Percentiles rank a stretch among this genome's conserved stretches.
phyloP scores from a whole-genome alignment of 2,329 filamentous ascomycete species.

The Fusarium temperatum region DNA sequence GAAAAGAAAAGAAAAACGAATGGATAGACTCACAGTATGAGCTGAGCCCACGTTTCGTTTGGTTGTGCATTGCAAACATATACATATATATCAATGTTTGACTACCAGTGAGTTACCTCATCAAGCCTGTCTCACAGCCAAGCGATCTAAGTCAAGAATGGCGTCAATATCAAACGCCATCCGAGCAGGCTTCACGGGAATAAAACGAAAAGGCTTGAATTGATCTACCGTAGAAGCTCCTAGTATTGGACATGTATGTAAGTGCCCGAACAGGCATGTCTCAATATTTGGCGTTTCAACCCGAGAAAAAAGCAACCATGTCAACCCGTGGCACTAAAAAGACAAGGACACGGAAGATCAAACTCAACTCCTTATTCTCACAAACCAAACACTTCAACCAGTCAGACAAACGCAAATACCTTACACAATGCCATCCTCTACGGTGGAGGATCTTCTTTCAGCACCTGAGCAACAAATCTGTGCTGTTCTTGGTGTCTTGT shows the following conservation, averaged over 20 bases:
- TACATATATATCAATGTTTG: neutral
- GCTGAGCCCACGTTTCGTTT: neutral
- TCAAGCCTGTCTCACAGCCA: constrained; percentile 3
- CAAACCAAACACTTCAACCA: neutral
- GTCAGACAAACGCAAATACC: neutral
- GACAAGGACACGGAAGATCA: neutral
- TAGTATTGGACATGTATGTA: neutral
- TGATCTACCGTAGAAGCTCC: neutral
- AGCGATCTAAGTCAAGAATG: neutral
- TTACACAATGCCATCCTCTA: neutral
- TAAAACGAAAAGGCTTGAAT: neutral
- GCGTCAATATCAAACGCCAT: neutral
- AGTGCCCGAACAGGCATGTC: neutral
- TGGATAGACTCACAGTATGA: neutral
- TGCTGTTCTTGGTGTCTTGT: neutral
- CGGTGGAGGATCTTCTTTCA: neutral
- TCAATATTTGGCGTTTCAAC: constrained; percentile 14
- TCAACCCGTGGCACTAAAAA: neutral
- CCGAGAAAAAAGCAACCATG: neutral
- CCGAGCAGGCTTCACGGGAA: neutral
- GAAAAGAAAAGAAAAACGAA: neutral
- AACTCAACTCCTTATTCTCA: neutral
- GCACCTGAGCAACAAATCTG: neutral
- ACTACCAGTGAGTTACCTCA: neutral
- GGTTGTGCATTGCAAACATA: neutral